Conservation (phyloP, 2,329 filamentous ascomycete species). For the Fusarium beomiforme region DNA sequence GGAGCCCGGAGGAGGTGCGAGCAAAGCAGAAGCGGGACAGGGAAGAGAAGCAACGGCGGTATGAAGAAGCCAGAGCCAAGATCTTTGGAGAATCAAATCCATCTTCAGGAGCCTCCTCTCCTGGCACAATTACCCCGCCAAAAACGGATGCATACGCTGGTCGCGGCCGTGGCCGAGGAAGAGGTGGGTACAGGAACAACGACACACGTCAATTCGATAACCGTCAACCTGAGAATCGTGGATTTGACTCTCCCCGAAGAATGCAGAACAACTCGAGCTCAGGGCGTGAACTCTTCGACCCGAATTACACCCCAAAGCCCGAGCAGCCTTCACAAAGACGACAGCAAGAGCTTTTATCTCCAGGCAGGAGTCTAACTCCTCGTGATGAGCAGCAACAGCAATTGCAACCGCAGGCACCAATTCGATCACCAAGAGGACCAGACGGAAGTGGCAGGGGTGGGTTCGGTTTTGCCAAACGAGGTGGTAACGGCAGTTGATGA, state of each 20-base stretch:
- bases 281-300: conserved; percentile 79
- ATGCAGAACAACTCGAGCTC: conserved; percentile 42
- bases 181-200: conserved; percentile 48
- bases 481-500: conserved; percentile 55
- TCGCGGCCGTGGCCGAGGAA: conserved; percentile 59
- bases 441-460: conserved; percentile 80
- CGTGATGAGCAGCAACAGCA: conserved; percentile 64
- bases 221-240: conserved; percentile 45
- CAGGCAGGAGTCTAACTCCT: conserved; percentile 53
- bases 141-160: conserved; percentile 50
- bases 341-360: conserved; percentile 50
- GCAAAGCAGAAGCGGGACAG: conserved; percentile 80
- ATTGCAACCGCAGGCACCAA: conserved; percentile 65
- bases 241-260: conserved; percentile 45
- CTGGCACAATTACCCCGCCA: conserved; percentile 69
- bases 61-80: conserved; percentile 87
- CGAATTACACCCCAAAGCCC: conserved; percentile 73
- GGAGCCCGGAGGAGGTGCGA: conserved; percentile 79
- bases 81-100: conserved; percentile 76
- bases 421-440: conserved; percentile 81
- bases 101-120: conserved; percentile 68
- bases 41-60: conserved; percentile 90
- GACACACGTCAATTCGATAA: conserved; percentile 46
- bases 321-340: conserved; percentile 60
- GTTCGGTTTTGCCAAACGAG: conserved; percentile 77